phyloP scores from a whole-genome alignment of 2,329 filamentous ascomycete genomes.

The Colletotrichum orchidophilum region DNA sequence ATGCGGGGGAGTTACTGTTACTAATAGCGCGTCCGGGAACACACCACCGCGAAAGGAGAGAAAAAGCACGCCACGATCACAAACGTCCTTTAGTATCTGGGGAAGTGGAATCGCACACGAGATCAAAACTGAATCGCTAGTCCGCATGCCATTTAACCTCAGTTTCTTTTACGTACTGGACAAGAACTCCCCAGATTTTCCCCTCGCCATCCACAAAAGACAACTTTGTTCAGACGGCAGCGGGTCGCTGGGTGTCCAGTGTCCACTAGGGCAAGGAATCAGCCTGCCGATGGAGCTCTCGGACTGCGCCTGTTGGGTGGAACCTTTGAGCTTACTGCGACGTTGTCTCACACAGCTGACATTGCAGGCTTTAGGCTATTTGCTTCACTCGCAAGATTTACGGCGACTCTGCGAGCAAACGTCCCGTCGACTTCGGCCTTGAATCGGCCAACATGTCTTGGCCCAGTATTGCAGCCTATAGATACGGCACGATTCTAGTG shows the following conservation, averaged over 20 bases:
- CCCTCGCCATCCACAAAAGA: slow-evolving; percentile 27
- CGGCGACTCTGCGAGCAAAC: background rate
- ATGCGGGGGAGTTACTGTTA: slow-evolving; percentile 15
- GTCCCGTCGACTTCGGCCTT: background rate
- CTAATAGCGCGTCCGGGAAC: slow-evolving; percentile 9
- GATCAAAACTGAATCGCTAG: background rate
- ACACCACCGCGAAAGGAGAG: background rate
- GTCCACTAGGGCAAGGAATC: background rate
- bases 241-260: slow-evolving; percentile 16
- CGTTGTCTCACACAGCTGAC: background rate
- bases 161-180: slow-evolving; percentile 28
- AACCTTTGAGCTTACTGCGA: slow-evolving; percentile 9
- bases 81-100: background rate
- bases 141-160: background rate
- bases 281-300: background rate
- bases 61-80: slow-evolving; percentile 3
- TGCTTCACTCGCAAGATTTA: background rate
- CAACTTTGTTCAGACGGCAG: slow-evolving; percentile 25
- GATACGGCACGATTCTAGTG: background rate
- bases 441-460: background rate
- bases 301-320: slow-evolving; percentile 7
- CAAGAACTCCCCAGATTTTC: slow-evolving; percentile 21
- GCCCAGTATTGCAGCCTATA: background rate
- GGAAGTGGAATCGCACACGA: slow-evolving; percentile 24
- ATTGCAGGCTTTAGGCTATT: background rate